Evolutionary conservation across 2,329 filamentous ascomycete genomes (phyloP).

Genomic region (Botrytis aclada): DNA sequence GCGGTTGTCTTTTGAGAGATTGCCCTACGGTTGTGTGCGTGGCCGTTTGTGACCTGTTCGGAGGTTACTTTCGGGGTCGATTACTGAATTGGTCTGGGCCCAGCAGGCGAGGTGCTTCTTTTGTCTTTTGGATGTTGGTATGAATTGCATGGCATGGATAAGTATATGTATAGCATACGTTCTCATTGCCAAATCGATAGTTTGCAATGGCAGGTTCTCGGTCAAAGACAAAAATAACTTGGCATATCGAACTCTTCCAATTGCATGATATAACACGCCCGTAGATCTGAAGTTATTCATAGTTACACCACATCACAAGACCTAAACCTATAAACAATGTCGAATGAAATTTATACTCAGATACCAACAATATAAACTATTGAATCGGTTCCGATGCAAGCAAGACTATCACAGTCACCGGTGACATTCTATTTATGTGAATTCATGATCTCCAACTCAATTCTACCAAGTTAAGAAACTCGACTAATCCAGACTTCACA

Average conservation of each 20-base stretch:
- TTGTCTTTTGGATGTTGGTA: neutral
- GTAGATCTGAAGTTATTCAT: slow-evolving; percentile 11
- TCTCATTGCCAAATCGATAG: slow-evolving; percentile 2
- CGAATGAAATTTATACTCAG: neutral
- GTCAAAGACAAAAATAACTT: slow-evolving; percentile 13
- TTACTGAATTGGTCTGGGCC: neutral
- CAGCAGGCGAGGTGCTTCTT: neutral
- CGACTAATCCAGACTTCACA: neutral
- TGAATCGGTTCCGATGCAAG: slow-evolving; percentile 13
- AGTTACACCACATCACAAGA: slow-evolving; percentile 16
- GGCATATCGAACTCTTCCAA: neutral
- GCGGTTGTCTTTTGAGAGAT: neutral
- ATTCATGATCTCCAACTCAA: neutral
- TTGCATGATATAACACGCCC: neutral
- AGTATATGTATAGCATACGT: slow-evolving; percentile 6
- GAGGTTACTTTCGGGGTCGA: neutral
- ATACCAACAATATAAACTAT: slow-evolving; percentile 2
- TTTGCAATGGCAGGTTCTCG: neutral
- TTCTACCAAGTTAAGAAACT: neutral
- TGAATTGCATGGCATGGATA: neutral
- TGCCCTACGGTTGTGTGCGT: neutral
- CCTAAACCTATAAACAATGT: slow-evolving; percentile 12
- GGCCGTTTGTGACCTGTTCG: slow-evolving; percentile 3
- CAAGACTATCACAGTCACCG: neutral
- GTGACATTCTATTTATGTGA: neutral